Evolutionary conservation across 1,139 yeast genomes (phyloP), one percentile per base, ranked within the genome.

Genomic region (Hanseniaspora uvarum): DNA sequence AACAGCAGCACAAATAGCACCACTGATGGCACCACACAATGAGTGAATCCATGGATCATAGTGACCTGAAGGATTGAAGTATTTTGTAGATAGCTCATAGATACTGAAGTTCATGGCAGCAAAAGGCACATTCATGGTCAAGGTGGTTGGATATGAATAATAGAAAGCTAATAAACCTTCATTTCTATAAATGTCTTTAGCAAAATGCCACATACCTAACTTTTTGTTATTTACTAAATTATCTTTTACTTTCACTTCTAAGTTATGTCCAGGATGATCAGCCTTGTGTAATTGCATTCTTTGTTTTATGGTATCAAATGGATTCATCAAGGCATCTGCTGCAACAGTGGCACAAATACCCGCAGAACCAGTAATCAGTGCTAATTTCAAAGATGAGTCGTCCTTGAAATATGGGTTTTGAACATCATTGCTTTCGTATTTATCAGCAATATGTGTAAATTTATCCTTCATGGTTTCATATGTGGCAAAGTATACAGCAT

Each of bases 311-410:
- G 92, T 95, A 65, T 92, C 99, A 66, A 92, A 92, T 23, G 99
- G 99, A 58, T 94, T 92, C 97, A 92, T 89, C 60, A 94, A 75
- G 3, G 96, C 96, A 70, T 92, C 98, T 2, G 94, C 82, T 0
- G 94, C 87, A 19, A 81, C 80, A 5, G 98, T 92, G 30, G 97
- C 98, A 21, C 87, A 83, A n/a, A 89, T 86, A 58, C 97, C 97
- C 16, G 95, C 92, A 19, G 81, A 67, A 47, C 94, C 85, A 7
- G 96, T 92, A 61, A 86, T 83, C 53, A 83, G 63, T 16, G 96
- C 94, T 24, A 61, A 51, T 8, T 44, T 43, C 34, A 43, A 37
- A 24, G 49, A 24, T 4, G 49, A 53, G 16, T 34, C 44, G 3
- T 46, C 44, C 3, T 46, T 53, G 34, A 41, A 41, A n/a, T 28